A percentile compares a stretch with the other conserved stretches of the same genome.
Conservation (phyloP, 1,139 yeast species). For the Scheffersomyces quercinus region DNA sequence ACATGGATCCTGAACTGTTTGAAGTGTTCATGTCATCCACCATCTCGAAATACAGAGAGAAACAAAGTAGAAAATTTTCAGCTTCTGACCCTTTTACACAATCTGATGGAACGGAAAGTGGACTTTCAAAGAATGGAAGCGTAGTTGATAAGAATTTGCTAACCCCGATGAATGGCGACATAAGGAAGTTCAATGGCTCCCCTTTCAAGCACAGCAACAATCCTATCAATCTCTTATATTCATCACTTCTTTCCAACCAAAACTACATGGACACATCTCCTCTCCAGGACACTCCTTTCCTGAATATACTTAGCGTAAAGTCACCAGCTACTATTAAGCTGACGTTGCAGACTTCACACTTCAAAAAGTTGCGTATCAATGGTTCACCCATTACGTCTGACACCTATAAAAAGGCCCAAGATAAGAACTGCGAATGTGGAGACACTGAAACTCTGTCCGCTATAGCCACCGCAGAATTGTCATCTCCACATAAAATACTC, state of each 20-base stretch:
- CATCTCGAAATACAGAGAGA: conserved; percentile 34
- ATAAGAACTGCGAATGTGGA: conserved; percentile 12
- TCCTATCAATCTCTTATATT: conserved; percentile 16
- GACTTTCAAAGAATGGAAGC: too few species aligned
- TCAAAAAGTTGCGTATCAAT: conserved; percentile 45
- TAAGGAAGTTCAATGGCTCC: neutral
- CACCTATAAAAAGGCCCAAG: conserved; percentile 15
- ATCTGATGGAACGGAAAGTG: neutral
- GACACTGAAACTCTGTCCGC: neutral
- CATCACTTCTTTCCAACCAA: conserved; percentile 13
- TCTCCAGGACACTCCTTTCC: conserved; percentile 10
- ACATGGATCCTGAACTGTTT: conserved; percentile 28
- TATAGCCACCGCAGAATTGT: neutral
- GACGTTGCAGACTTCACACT: conserved; percentile 40
- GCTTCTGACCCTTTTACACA: conserved; percentile 10
- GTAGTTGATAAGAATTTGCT: neutral
- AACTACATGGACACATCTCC: conserved; percentile 7
- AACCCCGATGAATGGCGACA: neutral
- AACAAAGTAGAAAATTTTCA: conserved; percentile 21
- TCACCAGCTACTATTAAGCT: conserved; percentile 42
- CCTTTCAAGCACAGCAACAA: conserved; percentile 6
- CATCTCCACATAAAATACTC: conserved; percentile 11
- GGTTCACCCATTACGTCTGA: conserved; percentile 41
- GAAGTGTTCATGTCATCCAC: conserved; percentile 37
- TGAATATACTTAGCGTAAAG: conserved; percentile 22